Evolutionary conservation across 441 rosid species (phyloP).

Genomic region (Bocquillonia castaneifolia): DNA sequence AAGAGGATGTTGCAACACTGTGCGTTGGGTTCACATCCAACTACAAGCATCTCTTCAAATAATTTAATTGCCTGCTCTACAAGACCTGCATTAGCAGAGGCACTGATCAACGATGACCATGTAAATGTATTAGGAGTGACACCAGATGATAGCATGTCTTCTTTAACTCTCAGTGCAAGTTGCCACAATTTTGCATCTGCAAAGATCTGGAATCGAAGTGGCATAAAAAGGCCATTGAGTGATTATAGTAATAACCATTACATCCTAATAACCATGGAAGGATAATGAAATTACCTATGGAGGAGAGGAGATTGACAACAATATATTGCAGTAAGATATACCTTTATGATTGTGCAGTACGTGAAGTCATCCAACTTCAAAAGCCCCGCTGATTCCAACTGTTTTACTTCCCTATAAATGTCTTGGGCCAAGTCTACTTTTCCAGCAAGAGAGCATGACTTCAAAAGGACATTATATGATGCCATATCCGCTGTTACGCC

Average conservation of each 20-base stretch:
- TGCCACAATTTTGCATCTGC: conserved; percentile 92
- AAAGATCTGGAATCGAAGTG: conserved; percentile 51
- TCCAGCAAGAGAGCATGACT: conserved; percentile 84
- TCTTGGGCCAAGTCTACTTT: conserved; percentile 84
- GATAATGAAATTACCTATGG: not conserved
- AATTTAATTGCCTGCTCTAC: conserved; percentile 74
- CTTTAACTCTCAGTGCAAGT: conserved; percentile 78
- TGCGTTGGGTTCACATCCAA: conserved; percentile 82
- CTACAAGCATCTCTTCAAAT: conserved; percentile 75
- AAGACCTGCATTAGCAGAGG: conserved; percentile 84
- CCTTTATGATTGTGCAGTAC: conserved; percentile 90
- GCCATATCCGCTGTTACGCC: conserved; percentile 65
- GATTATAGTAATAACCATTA: not conserved
- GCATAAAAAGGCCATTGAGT: not conserved
- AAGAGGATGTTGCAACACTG: conserved; percentile 75
- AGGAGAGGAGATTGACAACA: not conserved
- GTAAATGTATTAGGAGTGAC: conserved; percentile 68
- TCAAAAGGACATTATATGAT: conserved; percentile 84
- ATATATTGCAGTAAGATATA: conserved; percentile 25
- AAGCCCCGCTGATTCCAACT: conserved; percentile 56
- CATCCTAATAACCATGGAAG: not conserved
- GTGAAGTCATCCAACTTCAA: conserved; percentile 82
- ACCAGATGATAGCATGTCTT: conserved; percentile 74
- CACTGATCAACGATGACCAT: conserved; percentile 93
- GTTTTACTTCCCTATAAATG: conserved; percentile 65